These are phyloP conservation scores for Tricholoma furcatifolium DNA, from an alignment of 768 basidiomycete genomes.

Conservation along the genomic window DNA sequence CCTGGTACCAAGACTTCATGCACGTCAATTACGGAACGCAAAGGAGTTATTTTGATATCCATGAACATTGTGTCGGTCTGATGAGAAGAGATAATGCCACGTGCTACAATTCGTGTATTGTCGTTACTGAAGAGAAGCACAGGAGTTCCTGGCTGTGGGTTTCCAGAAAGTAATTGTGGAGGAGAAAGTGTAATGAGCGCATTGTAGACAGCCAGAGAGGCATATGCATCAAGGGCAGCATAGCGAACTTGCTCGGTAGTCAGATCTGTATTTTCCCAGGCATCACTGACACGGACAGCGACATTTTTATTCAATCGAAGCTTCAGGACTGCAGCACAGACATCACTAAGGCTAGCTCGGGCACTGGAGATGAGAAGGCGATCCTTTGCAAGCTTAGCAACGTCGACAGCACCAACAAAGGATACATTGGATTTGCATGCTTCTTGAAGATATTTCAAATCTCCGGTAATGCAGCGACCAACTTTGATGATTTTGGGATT, in stretches of 20 bases:
- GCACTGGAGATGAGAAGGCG: conserved; percentile 16
- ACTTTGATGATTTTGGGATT: conserved; percentile 14
- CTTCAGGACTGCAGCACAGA: conserved; percentile 25
- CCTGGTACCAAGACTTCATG: conserved; percentile 3
- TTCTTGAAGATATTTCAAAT: conserved; percentile 3
- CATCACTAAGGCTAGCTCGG: conserved; percentile 26
- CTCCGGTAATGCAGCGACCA: conserved; percentile 2
- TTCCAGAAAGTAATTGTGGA: neutral
- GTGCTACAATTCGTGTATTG: neutral
- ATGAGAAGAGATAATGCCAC: neutral
- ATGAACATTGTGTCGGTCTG: neutral
- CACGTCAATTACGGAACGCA: neutral
- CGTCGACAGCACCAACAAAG: conserved; percentile 27
- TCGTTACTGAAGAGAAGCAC: conserved; percentile 1
- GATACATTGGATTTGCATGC: conserved; percentile 1
- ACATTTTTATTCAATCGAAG: conserved; percentile 21
- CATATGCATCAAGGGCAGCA: conserved; percentile 21
- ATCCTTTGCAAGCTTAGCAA: conserved; percentile 28
- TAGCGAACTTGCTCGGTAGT: conserved; percentile 17
- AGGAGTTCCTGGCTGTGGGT: neutral
- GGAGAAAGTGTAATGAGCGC: conserved; percentile 7
- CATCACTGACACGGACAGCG: conserved; percentile 15
- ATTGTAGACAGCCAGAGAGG: conserved; percentile 13
- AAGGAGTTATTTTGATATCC: neutral
- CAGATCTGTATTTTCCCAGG: conserved; percentile 17